Base-by-base conservation (phyloP, 2,329 filamentous ascomycete genomes). In the Zelopaecilomyces penicillatus region DNA sequence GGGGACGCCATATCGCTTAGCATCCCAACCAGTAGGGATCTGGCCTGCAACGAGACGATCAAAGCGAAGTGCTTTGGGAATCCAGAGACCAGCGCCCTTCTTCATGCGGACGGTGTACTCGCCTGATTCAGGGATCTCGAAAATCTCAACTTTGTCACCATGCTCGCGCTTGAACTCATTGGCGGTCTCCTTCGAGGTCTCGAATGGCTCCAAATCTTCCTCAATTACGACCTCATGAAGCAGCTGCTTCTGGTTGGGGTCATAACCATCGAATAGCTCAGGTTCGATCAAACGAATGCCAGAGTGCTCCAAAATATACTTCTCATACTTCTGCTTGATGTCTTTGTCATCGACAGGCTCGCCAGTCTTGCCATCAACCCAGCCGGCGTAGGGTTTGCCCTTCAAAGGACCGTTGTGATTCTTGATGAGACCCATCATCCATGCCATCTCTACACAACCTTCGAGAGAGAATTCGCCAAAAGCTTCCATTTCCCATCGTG, bases 341-440 rank as follows among this genome's bases (percentile, higher is more conserved):
- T 98, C 93, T 73, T 96, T 96, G 71, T 98, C 93, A 48, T 97
- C 91, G 29, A 98, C 89, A 6, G 93, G 93, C 47, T 97, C 91
- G 37, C 87, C 87, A 43, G 87, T 83, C 78, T 97, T 97, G 63
- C 82, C 76, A 60, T 98, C 93, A 47, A 98, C 87, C 89, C 87
- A 98, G 56, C 93, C 93, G 54, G 91, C 88, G 71, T 98, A 97
- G 52, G 85, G 85, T 71, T 95, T 85, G 64, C 93, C 93, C 74
- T 98, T 98, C 64, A 98, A 80, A 30, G 84, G 83, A 12, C 93
- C 93, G 57, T 97, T 97, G 74, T 95, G 87, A 67, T 98, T 95
- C 76, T 91, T 96, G 73, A 98, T 97, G 48, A 97, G 81, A 61
- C 93, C 93, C 91, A 97, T 98, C 66, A 98, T 88, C 93, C 93